A percentile compares a stretch with the other conserved stretches of the same genome.
phyloP scores from a whole-genome alignment of 2,329 filamentous ascomycete genomes.

The Pestalotiopsis sp. region DNA sequence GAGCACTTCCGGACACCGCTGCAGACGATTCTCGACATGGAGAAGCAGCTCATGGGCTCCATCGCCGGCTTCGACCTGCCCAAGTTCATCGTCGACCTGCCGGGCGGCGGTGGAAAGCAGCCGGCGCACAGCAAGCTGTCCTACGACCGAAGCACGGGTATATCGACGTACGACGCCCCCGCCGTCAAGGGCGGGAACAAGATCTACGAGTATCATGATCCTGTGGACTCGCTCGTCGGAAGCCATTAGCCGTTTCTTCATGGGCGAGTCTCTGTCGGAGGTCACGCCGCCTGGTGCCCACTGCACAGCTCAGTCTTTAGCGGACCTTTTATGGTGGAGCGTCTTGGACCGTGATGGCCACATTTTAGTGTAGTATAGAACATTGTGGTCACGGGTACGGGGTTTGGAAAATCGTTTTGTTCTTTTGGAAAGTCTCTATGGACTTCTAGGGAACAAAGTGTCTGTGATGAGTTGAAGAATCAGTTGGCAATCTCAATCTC shows the following conservation, averaged over 20 bases:
- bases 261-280: neutral
- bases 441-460: too few relatives aligned
- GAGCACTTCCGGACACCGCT: conserved; percentile 67
- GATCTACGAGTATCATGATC: conserved; percentile 59
- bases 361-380: too few relatives aligned
- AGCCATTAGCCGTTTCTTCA: neutral
- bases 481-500: too few relatives aligned
- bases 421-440: too few relatives aligned
- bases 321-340: too few relatives aligned
- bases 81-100: conserved; percentile 65
- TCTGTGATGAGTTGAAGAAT: too few relatives aligned
- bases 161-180: conserved; percentile 59
- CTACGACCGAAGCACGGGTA: conserved; percentile 56
- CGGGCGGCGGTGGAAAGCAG: conserved; percentile 65
- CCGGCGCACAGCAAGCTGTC: conserved; percentile 54
- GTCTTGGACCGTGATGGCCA: too few relatives aligned
- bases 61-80: conserved; percentile 67
- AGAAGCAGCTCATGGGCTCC: conserved; percentile 59
- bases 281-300: too few relatives aligned
- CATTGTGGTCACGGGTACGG: too few relatives aligned
- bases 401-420: too few relatives aligned
- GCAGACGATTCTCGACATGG: conserved; percentile 58
- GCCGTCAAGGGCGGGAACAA: conserved; percentile 49
- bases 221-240: conserved; percentile 30
- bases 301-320: too few relatives aligned